Conservation (phyloP, 1,284 basidiomycete genomes). For the Fereydounia khargensis region DNA sequence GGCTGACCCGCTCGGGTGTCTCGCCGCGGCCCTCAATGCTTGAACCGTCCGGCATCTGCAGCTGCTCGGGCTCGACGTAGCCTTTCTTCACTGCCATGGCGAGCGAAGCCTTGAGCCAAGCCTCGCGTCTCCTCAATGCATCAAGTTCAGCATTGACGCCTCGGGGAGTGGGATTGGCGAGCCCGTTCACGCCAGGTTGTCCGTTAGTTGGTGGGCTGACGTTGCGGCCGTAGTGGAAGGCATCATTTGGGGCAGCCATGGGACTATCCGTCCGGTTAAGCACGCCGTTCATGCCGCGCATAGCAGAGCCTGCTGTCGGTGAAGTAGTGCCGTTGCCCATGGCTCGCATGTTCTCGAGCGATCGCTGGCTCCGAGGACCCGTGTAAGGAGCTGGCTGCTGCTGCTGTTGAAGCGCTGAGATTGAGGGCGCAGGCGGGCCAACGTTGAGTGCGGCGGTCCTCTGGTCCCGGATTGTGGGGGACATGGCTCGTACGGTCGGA, state of each 20-base stretch:
- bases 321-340: slow-evolving; percentile 25
- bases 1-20: slow-evolving; percentile 17
- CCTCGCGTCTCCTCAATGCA: slow-evolving; percentile 71
- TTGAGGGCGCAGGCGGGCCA: no score
- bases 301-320: slow-evolving; percentile 25
- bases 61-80: slow-evolving; percentile 68
- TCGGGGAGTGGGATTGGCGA: slow-evolving; percentile 1
- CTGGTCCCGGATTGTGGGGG: no score
- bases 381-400: slow-evolving; percentile 17
- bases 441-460: no score
- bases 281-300: slow-evolving; percentile 38
- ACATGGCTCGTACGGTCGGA: no score
- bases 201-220: slow-evolving; percentile 23
- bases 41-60: slow-evolving; percentile 30
- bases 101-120: slow-evolving; percentile 82
- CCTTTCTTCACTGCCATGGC: slow-evolving; percentile 75
- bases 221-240: slow-evolving; percentile 43
- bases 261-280: slow-evolving; percentile 36
- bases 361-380: slow-evolving; percentile 43
- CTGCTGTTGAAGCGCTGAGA: no score
- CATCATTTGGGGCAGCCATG: slow-evolving; percentile 30
- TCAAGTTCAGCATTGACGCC: slow-evolving; percentile 67
- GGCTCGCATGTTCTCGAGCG: slow-evolving; percentile 41
- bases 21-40: slow-evolving; percentile 23
- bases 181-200: no score